Evolutionary conservation across 164 flowering plant genomes (phyloP), one percentile per base, ranked within the genome.

Genomic region (Cinnamomum micranthum): DNA sequence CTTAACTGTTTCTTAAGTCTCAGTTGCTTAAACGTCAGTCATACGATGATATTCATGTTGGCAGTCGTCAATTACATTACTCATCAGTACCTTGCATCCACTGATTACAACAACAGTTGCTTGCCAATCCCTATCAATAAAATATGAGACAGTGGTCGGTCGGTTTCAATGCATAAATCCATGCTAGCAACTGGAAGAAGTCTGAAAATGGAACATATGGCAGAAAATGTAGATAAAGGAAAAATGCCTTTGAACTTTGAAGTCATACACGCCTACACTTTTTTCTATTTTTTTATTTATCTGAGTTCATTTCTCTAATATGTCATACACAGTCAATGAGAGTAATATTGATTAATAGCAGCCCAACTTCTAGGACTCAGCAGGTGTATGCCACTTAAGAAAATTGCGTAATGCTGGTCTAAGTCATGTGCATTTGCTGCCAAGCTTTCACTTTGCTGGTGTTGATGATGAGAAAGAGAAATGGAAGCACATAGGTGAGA

Each of bases 401-500:
- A 90, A 84, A 82, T 84, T 95, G 76, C 84, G 87, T 27, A 68
- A 74, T 78, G 92, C 96, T 73, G 98, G 99, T 77, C 74, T 95
- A 47, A 91, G 92, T 71, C 98, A 95, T 76, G 80, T 93, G 77
- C 98, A 93, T 86, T 84, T 95, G 70, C 80, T 95, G 73, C 99
- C 98, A 74, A 84, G 90, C 71, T 95, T 87, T 78, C 98, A 93
- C 13, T 95, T 95, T 85, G 96, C 81, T 74, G 92, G 84, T 73
- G 99, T 95, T 74, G 87, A 85, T 73, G 99, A 95, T 82, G 84
- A 87, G 66, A 93, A 92, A 78, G 81, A 85, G 73, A 91, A 92
- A 28, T 95, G 99, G 98, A 88, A 90, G 87, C 68, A 6, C 78
- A 84, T 84, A 58, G 99, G 99, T 93, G 67, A 66, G 7, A 11